These are phyloP conservation scores for Cladosporium sp. DNA, from an alignment of 2,329 filamentous ascomycete species.

Conservation along the genomic window DNA sequence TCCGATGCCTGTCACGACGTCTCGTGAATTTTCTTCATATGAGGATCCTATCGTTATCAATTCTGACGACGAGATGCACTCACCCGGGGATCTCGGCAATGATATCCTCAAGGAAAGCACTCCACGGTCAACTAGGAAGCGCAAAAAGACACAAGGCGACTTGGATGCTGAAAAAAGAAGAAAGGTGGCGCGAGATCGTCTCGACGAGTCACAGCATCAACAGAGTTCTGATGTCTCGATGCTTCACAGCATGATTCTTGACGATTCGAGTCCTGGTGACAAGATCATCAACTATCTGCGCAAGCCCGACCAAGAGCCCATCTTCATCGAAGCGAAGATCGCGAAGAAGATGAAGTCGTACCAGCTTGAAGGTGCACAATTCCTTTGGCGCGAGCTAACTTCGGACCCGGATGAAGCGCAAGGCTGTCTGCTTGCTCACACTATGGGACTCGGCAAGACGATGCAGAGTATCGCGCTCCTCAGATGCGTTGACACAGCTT, in stretches of 20 bases:
- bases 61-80: slow-evolving; percentile 1
- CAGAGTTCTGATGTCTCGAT: slow-evolving; percentile 24
- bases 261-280: neutral
- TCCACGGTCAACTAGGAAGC: neutral
- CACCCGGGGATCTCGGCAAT: neutral
- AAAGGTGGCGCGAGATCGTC: slow-evolving; percentile 22
- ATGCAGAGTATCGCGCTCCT: slow-evolving; percentile 86
- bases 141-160: slow-evolving; percentile 12
- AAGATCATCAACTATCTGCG: slow-evolving; percentile 70
- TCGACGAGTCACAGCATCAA: slow-evolving; percentile 21
- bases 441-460: slow-evolving; percentile 90
- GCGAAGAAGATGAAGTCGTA: slow-evolving; percentile 70
- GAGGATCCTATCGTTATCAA: slow-evolving; percentile 12
- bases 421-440: slow-evolving; percentile 82
- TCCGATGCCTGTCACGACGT: neutral
- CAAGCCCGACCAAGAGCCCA: slow-evolving; percentile 58
- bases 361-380: slow-evolving; percentile 78
- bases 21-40: neutral
- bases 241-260: slow-evolving; percentile 25
- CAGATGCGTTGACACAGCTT: slow-evolving; percentile 68
- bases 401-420: slow-evolving; percentile 56
- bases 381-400: slow-evolving; percentile 85
- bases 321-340: slow-evolving; percentile 66
- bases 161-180: slow-evolving; percentile 22
- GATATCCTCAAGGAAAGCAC: neutral